Evolutionary conservation across 805 yeast genomes (phyloP), one percentile per base, ranked within the genome.

Genomic region (Wickerhamiella sergipiensis): DNA sequence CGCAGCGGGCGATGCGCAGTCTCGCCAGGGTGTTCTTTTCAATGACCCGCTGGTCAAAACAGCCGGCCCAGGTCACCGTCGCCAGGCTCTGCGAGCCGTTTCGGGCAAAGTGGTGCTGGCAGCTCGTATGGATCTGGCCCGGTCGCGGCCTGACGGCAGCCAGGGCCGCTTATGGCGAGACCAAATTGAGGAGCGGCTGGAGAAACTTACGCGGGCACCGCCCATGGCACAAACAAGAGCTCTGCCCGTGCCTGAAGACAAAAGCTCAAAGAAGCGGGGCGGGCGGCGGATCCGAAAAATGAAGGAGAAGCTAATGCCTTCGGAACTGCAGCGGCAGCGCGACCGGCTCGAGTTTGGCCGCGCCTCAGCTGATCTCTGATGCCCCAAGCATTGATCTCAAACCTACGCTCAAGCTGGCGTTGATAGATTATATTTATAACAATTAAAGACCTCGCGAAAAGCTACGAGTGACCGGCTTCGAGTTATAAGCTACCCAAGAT

Each of bases 31-130:
- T 7, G 13, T 49, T 6, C 46, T 52, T 9, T 39, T 40, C 26
- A 12, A 24, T 0, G 61, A 57, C 24, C 48, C 52, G 4, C 33
- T 56, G 12, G 47, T 59, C 1, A 19, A 10, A 3, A 45, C 42
- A 5, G 55, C 56, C 0, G 54, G 55, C 2, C 51, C 19, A 10
- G 46, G 44, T 77, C 10, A 69, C 74, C 8, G 65, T 24, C 53
- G 83, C 42, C 83, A 83, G 58, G 90, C 88, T 7, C 71, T 86
- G 70, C 69, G 96, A 51, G 81, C 87, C 56, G 67, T 85, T 0
- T 76, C 95, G 43, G 95, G 83, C 0, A 90, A 89, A 61, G 69
- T 86, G 1, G 73, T 85, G 0, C 67, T 92, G 6, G 92, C 95
- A 0, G 87, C 97, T 0, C 71, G 97, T 53, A 71, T 90, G 3